Evolutionary conservation across 2,329 filamentous ascomycete species (phyloP).

Genomic region (Drechslera avenae): DNA sequence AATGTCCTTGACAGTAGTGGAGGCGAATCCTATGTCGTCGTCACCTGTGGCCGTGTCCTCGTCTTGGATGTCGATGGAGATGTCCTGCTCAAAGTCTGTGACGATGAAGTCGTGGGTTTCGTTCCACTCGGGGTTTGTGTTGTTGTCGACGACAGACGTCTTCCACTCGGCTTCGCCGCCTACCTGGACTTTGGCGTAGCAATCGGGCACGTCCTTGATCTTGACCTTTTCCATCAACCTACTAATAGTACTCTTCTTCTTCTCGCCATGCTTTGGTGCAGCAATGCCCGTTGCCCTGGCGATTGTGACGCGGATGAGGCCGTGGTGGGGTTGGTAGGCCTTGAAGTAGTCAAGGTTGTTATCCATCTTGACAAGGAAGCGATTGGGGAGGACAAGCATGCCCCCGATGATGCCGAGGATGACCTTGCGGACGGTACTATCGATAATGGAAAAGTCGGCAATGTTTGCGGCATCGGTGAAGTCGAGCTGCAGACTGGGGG

Average conservation of each 20-base stretch:
- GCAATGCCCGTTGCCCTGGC: conserved; percentile 49
- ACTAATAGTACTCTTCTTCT: conserved; percentile 47
- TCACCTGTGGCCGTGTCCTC: conserved; percentile 49
- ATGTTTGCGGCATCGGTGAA: conserved; percentile 56
- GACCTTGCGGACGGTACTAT: conserved; percentile 53
- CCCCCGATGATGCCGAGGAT: conserved; percentile 53
- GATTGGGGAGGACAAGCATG: conserved; percentile 57
- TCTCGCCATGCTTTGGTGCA: conserved; percentile 45
- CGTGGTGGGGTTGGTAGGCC: conserved; percentile 53
- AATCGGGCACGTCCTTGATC: conserved; percentile 55
- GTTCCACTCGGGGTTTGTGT: conserved; percentile 53
- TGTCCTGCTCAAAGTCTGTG: conserved; percentile 52
- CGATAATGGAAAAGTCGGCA: conserved; percentile 51
- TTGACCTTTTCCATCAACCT: conserved; percentile 51
- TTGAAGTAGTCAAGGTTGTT: conserved; percentile 55
- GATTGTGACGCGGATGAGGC: conserved; percentile 53
- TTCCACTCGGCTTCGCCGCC: conserved; percentile 54
- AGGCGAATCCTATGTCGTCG: conserved; percentile 53
- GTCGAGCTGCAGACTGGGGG: conserved; percentile 53
- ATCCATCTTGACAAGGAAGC: conserved; percentile 57
- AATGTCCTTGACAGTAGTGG: conserved; percentile 51
- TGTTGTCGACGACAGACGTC: conserved; percentile 52
- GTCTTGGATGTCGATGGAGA: conserved; percentile 52
- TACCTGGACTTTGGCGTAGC: conserved; percentile 53
- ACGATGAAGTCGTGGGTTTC: conserved; percentile 58